Base-by-base conservation (phyloP, 1,284 basidiomycete species). In the Cryptococcus neoformans region DNA sequence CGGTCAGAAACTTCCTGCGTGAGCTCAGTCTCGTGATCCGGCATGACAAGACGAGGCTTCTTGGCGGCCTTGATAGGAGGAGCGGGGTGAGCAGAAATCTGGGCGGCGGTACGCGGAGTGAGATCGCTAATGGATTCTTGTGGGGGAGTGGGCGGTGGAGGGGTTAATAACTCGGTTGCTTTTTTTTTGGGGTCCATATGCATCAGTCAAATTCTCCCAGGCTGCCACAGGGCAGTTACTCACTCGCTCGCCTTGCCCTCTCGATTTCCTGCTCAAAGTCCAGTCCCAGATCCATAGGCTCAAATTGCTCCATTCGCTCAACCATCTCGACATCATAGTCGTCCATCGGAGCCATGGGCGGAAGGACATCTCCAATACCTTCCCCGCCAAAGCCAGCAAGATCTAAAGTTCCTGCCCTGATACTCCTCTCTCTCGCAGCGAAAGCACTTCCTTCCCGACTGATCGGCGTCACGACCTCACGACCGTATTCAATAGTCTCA, bases 11-110 rank as follows among this genome's bases (percentile, higher is more conserved):
- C 50, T 1, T 85, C 86, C 57, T 87, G 85, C n/a, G 83, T 81
- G 35, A 94, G 82, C 76, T 95, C 92, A 2, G 89, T 92, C 46
- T 90, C 84, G 11, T 84, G 82, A 73, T 95, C 81, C 37, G 83
- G 77, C 58, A 67, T 63, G 1, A 83, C 79, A 48, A 76, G 68
- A 65, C 69, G 72, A 39, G 73, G 87, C 56, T 90, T 87, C 58
- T 90, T 89, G 66, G 87, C 42, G 50, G 63, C 62, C 62, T 83
- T 83, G 17, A 68, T 68, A 64, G 84, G 84, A 52, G 80, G 68
- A 62, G 83, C 84, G 65, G 84, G 85, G 52, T 80, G 69, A 62
- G 83, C 84, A 14, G 73, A 69, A 14, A 78, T 64, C 16, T 71
- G 75, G 36, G 79, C 78, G 14, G 81, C 82, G 0, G 80, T 83